Conservation (phyloP, 2,329 filamentous ascomycete species). For the Fusarium sp. region DNA sequence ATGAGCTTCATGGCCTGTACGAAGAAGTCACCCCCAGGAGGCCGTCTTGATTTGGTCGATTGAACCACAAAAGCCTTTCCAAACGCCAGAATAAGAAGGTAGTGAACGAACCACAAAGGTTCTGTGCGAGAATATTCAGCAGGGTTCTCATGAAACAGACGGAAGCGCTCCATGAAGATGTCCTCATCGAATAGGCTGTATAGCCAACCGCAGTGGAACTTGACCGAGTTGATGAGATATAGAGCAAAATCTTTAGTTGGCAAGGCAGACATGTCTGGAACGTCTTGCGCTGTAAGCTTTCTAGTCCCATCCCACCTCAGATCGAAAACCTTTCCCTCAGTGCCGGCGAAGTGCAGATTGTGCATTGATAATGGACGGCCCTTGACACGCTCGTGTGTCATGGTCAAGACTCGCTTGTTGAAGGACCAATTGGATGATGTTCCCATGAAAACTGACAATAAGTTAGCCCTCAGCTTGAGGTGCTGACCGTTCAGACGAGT, state of each 20-base stretch:
- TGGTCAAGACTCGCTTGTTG: conserved; percentile 32
- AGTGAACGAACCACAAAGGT: conserved; percentile 35
- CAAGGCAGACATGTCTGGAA: conserved; percentile 2
- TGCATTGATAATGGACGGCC: conserved; percentile 21
- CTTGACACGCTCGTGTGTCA: conserved; percentile 30
- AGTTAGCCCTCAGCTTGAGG: neutral
- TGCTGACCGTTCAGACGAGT: neutral
- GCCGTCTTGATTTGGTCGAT: conserved; percentile 20
- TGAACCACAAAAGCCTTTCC: conserved; percentile 37
- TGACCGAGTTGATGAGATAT: conserved; percentile 36
- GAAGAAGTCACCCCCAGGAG: conserved; percentile 30
- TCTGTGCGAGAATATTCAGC: neutral
- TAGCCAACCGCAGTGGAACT: conserved; percentile 32
- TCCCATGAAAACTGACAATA: conserved; percentile 25
- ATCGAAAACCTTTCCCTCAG: conserved; percentile 32
- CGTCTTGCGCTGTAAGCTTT: neutral
- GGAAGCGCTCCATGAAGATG: conserved; percentile 29
- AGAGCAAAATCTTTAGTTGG: conserved; percentile 31
- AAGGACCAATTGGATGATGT: conserved; percentile 36
- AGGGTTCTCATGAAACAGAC: conserved; percentile 15
- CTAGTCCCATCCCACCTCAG: conserved; percentile 24
- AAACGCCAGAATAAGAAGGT: conserved; percentile 32
- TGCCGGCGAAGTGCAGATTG: conserved; percentile 20
- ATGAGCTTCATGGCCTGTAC: conserved; percentile 34
- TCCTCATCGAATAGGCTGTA: conserved; percentile 32